A percentile compares a stretch with the other conserved stretches of the same genome.
These are phyloP conservation scores for Ophiosphaerella herpotricha DNA, from an alignment of 2,329 filamentous ascomycete genomes.

Conservation along the genomic window DNA sequence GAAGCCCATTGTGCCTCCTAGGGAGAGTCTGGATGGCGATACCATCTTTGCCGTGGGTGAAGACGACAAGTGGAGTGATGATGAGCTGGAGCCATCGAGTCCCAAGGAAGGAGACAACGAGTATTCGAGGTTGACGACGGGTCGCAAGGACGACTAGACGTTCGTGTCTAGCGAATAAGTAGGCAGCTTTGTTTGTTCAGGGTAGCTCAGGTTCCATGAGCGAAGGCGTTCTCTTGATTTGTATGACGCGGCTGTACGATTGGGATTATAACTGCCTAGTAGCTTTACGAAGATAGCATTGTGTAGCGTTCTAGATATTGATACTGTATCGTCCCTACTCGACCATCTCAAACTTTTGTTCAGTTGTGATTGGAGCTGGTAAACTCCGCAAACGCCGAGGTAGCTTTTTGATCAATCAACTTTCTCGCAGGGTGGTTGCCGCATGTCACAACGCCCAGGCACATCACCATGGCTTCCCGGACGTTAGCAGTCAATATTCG, in stretches of 20 bases:
- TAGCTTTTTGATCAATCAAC: slow-evolving; percentile 2
- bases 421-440: slow-evolving; percentile 12
- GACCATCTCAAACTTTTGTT: background rate
- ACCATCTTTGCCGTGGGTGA: slow-evolving; percentile 93
- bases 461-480: slow-evolving; percentile 16
- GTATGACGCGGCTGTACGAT: slow-evolving; percentile 8
- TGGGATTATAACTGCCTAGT: background rate
- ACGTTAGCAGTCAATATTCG: slow-evolving; percentile 1
- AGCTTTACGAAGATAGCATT: slow-evolving; percentile 5
- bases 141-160: slow-evolving; percentile 39
- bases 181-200: slow-evolving; percentile 2
- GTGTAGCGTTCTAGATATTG: slow-evolving; percentile 5
- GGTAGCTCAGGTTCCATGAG: slow-evolving; percentile 4
- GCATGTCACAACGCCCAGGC: background rate
- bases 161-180: slow-evolving; percentile 1
- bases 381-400: slow-evolving; percentile 26
- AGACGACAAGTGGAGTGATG: slow-evolving; percentile 84
- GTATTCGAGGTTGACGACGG: slow-evolving; percentile 40
- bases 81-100: slow-evolving; percentile 63
- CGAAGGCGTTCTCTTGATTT: slow-evolving; percentile 15
- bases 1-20: slow-evolving; percentile 55
- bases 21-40: slow-evolving; percentile 78
- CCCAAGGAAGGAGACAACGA: slow-evolving; percentile 37
- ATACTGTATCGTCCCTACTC: background rate
- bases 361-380: background rate